Evolutionary conservation across 306 rosid genomes (phyloP), one percentile per base, ranked within the genome.

Genomic region (Cucumis melo): DNA sequence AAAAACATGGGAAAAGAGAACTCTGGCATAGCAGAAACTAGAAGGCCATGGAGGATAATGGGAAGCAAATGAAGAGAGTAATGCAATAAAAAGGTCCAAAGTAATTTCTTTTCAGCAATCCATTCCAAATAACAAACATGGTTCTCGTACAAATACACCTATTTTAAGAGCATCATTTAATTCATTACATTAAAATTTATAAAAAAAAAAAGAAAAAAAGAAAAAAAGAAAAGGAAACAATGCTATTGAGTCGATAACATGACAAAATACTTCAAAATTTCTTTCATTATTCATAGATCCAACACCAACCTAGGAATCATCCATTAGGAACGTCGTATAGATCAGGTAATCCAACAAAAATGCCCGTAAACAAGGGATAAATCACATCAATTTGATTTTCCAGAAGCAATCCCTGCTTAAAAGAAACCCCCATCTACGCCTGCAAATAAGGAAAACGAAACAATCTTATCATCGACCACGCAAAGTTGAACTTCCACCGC

Each of bases 171-270:
- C 17, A 50, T 72, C 36, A 32, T 32, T 32, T 27, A 32, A 72
- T 48, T 72, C 76, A 50, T 72, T 72, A 72, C 76, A 70, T 48
- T 27, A 27, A 27, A 27, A 27, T 27, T 32, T 27, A 27, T 1
- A 2, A 2, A 27, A 27, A 32, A 32, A 3, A 32, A 32, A 32
- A 32, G 36, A 32, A 32, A 32, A 32, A 32, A 32, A 32, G 3
- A 24, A 70, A 3, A 32, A 32, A 32, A 32, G 5, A 32, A 4
- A 32, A 2, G 14, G 48, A 70, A 70, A 23, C 57, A 70, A 70
- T 70, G 75, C 75, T 70, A 70, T 70, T 46, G 75, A 48, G 75
- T 70, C 75, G 23, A 70, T 70, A 44, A 70, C 75, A 70, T 48
- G 58, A 70, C 20, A 68, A 66, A 65, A 38, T 2, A 38, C 21